Conservation (phyloP, 225 moss, liverwort and hornwort genomes). For the Bryum argenteum region DNA sequence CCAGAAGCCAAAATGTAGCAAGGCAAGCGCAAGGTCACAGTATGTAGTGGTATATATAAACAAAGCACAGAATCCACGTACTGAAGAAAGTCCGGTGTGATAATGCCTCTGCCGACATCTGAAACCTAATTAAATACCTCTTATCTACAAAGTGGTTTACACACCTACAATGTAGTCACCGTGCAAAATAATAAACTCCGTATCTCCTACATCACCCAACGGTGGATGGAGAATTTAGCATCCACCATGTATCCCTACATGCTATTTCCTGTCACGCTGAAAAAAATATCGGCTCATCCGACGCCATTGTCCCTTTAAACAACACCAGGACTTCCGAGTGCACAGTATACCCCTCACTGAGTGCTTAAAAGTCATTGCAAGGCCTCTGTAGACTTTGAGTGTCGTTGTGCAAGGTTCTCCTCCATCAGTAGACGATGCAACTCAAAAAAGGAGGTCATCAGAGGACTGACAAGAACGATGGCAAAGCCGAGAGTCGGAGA, state of each 20-base stretch:
- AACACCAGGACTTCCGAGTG: conserved; percentile 3
- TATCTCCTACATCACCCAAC: neutral
- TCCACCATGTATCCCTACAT: conserved; percentile 1
- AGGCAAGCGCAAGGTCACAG: neutral
- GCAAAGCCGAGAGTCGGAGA: neutral
- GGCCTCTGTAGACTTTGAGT: neutral
- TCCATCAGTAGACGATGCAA: neutral
- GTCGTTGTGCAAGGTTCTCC: neutral
- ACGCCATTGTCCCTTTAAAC: neutral
- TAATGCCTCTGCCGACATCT: conserved; percentile 10
- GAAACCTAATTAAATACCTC: neutral
- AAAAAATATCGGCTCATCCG: conserved; percentile 5
- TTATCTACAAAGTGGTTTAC: neutral
- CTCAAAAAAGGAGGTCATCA: neutral
- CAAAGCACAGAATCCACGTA: neutral
- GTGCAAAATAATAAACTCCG: neutral
- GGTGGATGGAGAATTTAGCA: conserved; percentile 4
- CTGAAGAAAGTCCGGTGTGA: neutral
- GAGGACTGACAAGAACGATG: conserved; percentile 1
- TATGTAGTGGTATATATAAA: neutral
- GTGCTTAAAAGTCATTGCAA: conserved; percentile 19
- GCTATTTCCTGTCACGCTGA: neutral
- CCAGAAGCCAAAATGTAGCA: neutral
- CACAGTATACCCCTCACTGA: conserved; percentile 4
- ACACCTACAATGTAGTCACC: neutral